Percentiles rank a stretch among this genome's conserved stretches.
phyloP scores from a whole-genome alignment of 179 eudicot genomes.

The Beta macrorhiza region DNA sequence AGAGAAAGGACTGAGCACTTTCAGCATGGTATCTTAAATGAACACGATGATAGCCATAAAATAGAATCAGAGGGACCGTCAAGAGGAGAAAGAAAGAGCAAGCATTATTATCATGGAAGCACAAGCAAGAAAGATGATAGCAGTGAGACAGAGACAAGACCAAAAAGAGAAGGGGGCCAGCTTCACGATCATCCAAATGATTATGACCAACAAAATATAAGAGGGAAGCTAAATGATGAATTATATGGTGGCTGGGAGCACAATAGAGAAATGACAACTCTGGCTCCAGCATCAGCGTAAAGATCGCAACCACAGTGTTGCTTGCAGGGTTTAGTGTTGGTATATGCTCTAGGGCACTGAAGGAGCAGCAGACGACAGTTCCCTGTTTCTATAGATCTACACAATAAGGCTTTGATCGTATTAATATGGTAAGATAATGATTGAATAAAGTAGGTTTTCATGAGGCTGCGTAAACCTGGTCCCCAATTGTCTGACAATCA shows the following conservation, averaged over 20 bases:
- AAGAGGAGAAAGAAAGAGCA: neutral
- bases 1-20: neutral
- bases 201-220: neutral
- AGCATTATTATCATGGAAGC: neutral
- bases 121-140: neutral
- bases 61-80: conserved; percentile 6
- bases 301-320: neutral
- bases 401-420: neutral
- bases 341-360: neutral
- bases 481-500: neutral
- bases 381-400: neutral
- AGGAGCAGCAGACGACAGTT: conserved; percentile 7
- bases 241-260: neutral
- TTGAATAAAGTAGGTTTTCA: neutral
- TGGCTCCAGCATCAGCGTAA: conserved; percentile 16
- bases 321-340: neutral
- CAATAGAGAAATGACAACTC: neutral
- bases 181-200: neutral
- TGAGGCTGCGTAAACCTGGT: neutral
- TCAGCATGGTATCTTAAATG: neutral
- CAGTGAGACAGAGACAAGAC: neutral
- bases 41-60: neutral
- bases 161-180: neutral
- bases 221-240: conserved; percentile 10
- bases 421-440: neutral